These are phyloP conservation scores for Yarrowia sp. DNA, from an alignment of 805 yeast species.

Conservation along the genomic window DNA sequence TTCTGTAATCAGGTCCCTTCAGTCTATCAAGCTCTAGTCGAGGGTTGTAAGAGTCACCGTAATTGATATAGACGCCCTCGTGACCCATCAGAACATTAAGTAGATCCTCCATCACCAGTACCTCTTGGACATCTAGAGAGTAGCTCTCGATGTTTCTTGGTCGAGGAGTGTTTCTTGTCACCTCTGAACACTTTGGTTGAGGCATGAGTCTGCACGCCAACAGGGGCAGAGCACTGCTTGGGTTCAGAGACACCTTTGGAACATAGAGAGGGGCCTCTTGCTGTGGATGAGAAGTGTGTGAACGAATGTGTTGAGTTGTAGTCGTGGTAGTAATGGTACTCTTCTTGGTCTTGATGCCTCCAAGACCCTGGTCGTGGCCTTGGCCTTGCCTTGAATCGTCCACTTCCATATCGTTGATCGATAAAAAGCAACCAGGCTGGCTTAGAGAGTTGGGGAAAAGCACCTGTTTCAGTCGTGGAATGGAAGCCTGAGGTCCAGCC, in stretches of 20 bases:
- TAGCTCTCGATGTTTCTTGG: conserved; percentile 10
- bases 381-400: conserved; percentile 15
- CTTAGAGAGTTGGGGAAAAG: too few species aligned
- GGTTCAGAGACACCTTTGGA: conserved; percentile 6
- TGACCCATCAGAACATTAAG: conserved; percentile 54
- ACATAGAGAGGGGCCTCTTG: conserved; percentile 20
- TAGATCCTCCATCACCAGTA: conserved; percentile 66
- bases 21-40: conserved; percentile 43
- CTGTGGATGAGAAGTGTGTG: background rate
- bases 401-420: background rate
- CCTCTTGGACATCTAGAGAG: conserved; percentile 51
- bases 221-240: conserved; percentile 18
- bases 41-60: conserved; percentile 58
- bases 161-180: conserved; percentile 20
- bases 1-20: conserved; percentile 70
- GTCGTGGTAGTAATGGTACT: conserved; percentile 10
- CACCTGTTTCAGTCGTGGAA: background rate
- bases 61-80: conserved; percentile 77
- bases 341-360: conserved; percentile 11
- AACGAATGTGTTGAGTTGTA: conserved; percentile 13
- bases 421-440: background rate
- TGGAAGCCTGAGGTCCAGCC: background rate
- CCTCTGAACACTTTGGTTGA: conserved; percentile 30
- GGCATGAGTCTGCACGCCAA: conserved; percentile 28
- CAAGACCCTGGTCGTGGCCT: conserved; percentile 8